These are phyloP conservation scores for Geotrichum siamense DNA, from an alignment of 1,139 yeast species.

Conservation along the genomic window DNA sequence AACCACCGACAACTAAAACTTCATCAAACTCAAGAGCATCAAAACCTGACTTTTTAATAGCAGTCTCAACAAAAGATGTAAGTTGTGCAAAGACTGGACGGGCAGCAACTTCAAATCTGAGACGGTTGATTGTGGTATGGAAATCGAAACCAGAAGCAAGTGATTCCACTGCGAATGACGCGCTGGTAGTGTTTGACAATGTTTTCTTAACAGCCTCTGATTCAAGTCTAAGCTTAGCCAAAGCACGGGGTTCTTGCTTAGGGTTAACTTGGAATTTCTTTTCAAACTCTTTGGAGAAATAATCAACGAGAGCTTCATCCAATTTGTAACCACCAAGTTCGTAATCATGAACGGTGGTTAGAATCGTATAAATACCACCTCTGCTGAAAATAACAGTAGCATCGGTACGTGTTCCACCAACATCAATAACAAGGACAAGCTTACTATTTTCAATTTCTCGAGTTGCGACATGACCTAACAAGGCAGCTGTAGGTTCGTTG, in stretches of 20 bases:
- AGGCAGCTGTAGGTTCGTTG: slow-evolving; percentile 89
- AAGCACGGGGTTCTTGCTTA: slow-evolving; percentile 68
- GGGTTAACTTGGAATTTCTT: slow-evolving; percentile 82
- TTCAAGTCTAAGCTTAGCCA: slow-evolving; percentile 83
- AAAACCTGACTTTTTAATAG: slow-evolving; percentile 72
- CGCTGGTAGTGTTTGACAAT: slow-evolving; percentile 77
- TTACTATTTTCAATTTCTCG: slow-evolving; percentile 59
- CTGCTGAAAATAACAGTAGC: slow-evolving; percentile 91
- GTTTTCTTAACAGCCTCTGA: slow-evolving; percentile 85
- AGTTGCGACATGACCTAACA: slow-evolving; percentile 58
- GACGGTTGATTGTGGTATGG: slow-evolving; percentile 87
- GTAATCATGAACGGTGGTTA: slow-evolving; percentile 78
- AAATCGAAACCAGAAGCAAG: slow-evolving; percentile 91
- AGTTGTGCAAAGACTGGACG: slow-evolving; percentile 71
- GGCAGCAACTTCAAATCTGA: slow-evolving; percentile 85
- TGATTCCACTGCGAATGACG: slow-evolving; percentile 92
- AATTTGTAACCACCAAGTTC: slow-evolving; percentile 83
- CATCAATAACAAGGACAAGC: slow-evolving; percentile 86
- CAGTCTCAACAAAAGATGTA: slow-evolving; percentile 66
- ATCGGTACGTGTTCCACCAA: slow-evolving; percentile 95
- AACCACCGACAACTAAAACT: slow-evolving; percentile 89
- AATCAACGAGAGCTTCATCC: slow-evolving; percentile 74
- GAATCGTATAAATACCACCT: slow-evolving; percentile 85
- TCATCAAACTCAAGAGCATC: slow-evolving; percentile 86
- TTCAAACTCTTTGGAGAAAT: slow-evolving; percentile 88